phyloP scores from a whole-genome alignment of 1,139 yeast species.

The Suhomyces bolitotheri region DNA sequence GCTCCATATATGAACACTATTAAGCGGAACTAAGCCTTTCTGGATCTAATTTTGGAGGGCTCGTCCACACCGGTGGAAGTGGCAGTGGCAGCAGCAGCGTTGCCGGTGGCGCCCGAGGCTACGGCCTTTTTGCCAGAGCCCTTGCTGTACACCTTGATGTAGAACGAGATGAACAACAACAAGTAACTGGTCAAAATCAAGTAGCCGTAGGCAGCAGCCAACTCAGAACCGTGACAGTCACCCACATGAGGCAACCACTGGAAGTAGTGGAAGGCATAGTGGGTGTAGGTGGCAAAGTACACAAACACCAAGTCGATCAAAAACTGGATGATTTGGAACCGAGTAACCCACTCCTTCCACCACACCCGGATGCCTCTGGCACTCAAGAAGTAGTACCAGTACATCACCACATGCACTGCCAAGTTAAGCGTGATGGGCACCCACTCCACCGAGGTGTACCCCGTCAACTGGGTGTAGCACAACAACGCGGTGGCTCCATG shows the following conservation, averaged over 20 bases:
- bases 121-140: slow-evolving; percentile 32
- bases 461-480: slow-evolving; percentile 92
- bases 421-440: slow-evolving; percentile 88
- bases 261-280: slow-evolving; percentile 62
- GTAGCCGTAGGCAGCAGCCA: slow-evolving; percentile 91
- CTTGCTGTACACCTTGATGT: slow-evolving; percentile 79
- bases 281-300: slow-evolving; percentile 88
- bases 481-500: slow-evolving; percentile 97
- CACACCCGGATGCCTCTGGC: slow-evolving; percentile 95
- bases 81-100: slow-evolving; percentile 14
- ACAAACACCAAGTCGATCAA: slow-evolving; percentile 86
- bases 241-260: slow-evolving; percentile 75
- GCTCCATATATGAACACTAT: too few species aligned
- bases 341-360: slow-evolving; percentile 99
- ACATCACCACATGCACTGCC: slow-evolving; percentile 95
- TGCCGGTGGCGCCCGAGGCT: slow-evolving; percentile 11
- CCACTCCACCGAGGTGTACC: slow-evolving; percentile 91
- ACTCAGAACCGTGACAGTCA: slow-evolving; percentile 87
- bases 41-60: slow-evolving; percentile 40
- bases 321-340: slow-evolving; percentile 93
- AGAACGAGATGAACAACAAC: slow-evolving; percentile 88
- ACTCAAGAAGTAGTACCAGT: slow-evolving; percentile 94
- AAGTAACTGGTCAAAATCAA: slow-evolving; percentile 86
- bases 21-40: slow-evolving; percentile 37
- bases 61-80: slow-evolving; percentile 21